Evolutionary conservation across 306 rosid genomes (phyloP), one percentile per base, ranked within the genome.

Genomic region (Dryas alaskensis): DNA sequence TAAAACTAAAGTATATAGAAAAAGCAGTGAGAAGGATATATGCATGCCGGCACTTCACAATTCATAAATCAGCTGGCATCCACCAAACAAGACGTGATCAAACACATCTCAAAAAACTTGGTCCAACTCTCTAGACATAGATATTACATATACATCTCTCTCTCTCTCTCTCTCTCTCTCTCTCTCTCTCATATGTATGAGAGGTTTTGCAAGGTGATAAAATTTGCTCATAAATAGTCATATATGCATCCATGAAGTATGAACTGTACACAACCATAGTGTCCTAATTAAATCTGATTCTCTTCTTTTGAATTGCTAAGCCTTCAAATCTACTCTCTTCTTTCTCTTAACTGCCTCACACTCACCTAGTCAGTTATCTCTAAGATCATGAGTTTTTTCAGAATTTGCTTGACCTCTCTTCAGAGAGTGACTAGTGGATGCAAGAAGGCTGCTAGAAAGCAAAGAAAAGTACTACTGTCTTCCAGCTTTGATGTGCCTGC

Each of bases 351-450:
- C 22, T 22, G 22, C 22, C 22, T 22, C 22, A 22, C 22, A 22
- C 22, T 10, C 43, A 42, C 45, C 60, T 47, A 6, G 42, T 27
- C 43, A 59, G 6, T 42, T 59, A 4, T 19, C 60, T 25, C 46
- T n/a, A 47, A 39, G 11, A 89, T 76, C 85, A 72, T 78, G 19
- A 74, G 79, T 72, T 79, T 74, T 39, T 76, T 84, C 62, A 66
- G 79, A 8, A 54, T 53, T 62, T 81, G 80, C 83, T 86, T 86
- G 48, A 19, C 82, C 17, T 71, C 85, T 68, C 77, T 88, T 79
- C 76, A 53, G 50, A 49, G 74, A 27, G 78, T 73, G 65, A 69
- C 72, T 50, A 74, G 47, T 55, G 73, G 60, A 65, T 67, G 69
- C 60, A 69, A 46, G 50, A 45, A 49, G 64, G 27, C 16, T 8